phyloP scores from a whole-genome alignment of 768 basidiomycete genomes.

The Naganishia randhawae region DNA sequence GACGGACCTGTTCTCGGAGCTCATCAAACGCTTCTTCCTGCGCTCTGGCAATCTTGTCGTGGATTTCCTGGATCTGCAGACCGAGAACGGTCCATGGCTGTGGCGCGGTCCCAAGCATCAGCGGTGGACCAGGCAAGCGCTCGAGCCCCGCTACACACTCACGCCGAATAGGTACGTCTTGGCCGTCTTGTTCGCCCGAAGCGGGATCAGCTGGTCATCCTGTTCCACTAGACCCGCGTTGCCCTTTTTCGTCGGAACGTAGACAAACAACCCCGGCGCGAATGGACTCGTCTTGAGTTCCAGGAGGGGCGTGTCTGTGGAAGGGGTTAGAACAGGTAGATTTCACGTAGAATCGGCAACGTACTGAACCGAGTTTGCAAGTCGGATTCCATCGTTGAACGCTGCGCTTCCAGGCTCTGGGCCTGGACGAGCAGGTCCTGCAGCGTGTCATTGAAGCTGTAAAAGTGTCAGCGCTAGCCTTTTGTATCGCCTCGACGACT shows the following conservation, averaged over 20 bases:
- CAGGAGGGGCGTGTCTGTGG: conserved; percentile 19
- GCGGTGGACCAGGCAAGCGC: background rate
- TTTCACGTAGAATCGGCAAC: background rate
- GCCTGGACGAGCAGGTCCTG: conserved; percentile 33
- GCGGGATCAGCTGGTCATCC: conserved; percentile 11
- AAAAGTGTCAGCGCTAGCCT: background rate
- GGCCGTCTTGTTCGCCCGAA: conserved; percentile 25
- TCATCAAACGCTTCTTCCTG: conserved; percentile 61
- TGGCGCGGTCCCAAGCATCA: background rate
- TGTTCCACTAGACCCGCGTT: conserved; percentile 5
- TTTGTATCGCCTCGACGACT: background rate
- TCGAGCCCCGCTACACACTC: conserved; percentile 19
- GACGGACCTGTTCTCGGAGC: conserved; percentile 63
- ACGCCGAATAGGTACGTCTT: conserved; percentile 37
- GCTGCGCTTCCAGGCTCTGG: conserved; percentile 26
- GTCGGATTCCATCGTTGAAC: conserved; percentile 34
- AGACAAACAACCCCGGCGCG: conserved; percentile 14
- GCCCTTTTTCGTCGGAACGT: conserved; percentile 20
- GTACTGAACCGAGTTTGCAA: conserved; percentile 26
- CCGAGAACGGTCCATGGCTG: conserved; percentile 45
- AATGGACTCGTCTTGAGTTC: conserved; percentile 21
- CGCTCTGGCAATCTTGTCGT: conserved; percentile 34
- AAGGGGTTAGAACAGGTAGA: background rate
- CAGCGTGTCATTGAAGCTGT: conserved; percentile 19
- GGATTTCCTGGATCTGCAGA: conserved; percentile 33